Evolutionary conservation across 2,329 filamentous ascomycete genomes (phyloP).

Genomic region (Bipolaris cookei): DNA sequence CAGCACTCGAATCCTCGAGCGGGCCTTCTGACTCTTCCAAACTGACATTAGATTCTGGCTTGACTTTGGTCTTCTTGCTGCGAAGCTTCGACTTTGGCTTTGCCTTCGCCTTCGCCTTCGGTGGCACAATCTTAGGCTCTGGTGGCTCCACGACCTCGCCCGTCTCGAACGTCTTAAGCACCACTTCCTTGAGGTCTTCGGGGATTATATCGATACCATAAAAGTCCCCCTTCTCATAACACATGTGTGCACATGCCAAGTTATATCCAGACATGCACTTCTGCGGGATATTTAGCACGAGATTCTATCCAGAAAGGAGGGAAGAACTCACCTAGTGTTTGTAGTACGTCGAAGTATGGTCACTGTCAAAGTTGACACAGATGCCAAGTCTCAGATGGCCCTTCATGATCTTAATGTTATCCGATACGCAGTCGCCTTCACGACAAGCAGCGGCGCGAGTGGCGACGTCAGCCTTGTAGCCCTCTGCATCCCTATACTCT

Average conservation of each 20-base stretch:
- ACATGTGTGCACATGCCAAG: constrained; percentile 66
- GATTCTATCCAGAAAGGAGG: too few species aligned
- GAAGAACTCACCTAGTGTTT: constrained; percentile 70
- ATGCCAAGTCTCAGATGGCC: constrained; percentile 78
- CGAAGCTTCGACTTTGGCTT: constrained; percentile 16
- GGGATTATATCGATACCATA: constrained; percentile 78
- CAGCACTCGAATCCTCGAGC: not conserved
- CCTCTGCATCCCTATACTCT: constrained; percentile 20
- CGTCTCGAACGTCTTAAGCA: constrained; percentile 71
- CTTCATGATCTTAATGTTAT: constrained; percentile 74
- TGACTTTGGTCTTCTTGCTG: constrained; percentile 25
- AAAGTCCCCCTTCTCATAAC: constrained; percentile 64
- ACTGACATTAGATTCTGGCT: not conserved
- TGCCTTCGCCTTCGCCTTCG: constrained; percentile 41
- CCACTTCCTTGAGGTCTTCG: constrained; percentile 70
- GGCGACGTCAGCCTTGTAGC: constrained; percentile 28
- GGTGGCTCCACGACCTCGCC: constrained; percentile 72
- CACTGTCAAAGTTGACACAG: constrained; percentile 29
- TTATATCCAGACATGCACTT: constrained; percentile 81
- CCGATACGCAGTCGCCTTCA: constrained; percentile 72
- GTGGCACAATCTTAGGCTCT: constrained; percentile 18
- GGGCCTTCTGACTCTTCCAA: constrained; percentile 1
- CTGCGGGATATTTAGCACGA: not conserved
- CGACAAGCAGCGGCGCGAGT: constrained; percentile 67
- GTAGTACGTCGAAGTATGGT: constrained; percentile 70